These are phyloP conservation scores for Aschersonia sp. DNA, from an alignment of 2,329 filamentous ascomycete genomes.

Conservation along the genomic window DNA sequence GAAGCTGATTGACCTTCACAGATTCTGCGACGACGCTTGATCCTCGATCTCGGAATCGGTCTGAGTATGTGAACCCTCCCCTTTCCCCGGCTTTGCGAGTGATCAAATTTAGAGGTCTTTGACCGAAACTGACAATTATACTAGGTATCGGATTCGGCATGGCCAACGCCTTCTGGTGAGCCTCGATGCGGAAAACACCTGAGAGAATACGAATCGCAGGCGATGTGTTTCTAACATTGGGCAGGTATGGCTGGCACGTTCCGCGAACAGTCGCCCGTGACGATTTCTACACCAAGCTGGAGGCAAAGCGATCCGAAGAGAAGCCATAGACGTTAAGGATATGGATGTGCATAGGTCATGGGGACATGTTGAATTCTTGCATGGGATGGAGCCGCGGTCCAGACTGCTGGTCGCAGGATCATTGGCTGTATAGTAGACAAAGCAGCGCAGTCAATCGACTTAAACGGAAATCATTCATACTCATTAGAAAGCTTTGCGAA, in stretches of 20 bases:
- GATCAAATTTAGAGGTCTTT: not conserved
- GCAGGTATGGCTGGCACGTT: slow-evolving; percentile 48
- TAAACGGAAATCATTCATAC: no score
- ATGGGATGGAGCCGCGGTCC: no score
- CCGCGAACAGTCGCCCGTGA: slow-evolving; percentile 44
- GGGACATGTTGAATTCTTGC: no score
- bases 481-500: no score
- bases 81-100: not conserved
- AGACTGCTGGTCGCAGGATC: no score
- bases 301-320: slow-evolving; percentile 34
- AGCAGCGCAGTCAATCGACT: no score
- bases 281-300: slow-evolving; percentile 42
- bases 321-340: slow-evolving; percentile 8
- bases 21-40: slow-evolving; percentile 46
- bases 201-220: not conserved
- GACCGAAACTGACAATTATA: no score
- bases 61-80: slow-evolving; percentile 29
- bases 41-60: slow-evolving; percentile 39
- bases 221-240: slow-evolving; percentile 3
- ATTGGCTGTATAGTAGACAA: no score
- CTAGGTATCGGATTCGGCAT: slow-evolving; percentile 38
- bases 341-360: not conserved
- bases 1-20: slow-evolving; percentile 27
- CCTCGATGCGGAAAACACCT: not conserved
- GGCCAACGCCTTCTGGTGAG: slow-evolving; percentile 45